Percentiles rank a stretch among this genome's conserved stretches.
Evolutionary conservation across 208 protist genomes (phyloP).

Genomic region (Angomonas deanei): DNA sequence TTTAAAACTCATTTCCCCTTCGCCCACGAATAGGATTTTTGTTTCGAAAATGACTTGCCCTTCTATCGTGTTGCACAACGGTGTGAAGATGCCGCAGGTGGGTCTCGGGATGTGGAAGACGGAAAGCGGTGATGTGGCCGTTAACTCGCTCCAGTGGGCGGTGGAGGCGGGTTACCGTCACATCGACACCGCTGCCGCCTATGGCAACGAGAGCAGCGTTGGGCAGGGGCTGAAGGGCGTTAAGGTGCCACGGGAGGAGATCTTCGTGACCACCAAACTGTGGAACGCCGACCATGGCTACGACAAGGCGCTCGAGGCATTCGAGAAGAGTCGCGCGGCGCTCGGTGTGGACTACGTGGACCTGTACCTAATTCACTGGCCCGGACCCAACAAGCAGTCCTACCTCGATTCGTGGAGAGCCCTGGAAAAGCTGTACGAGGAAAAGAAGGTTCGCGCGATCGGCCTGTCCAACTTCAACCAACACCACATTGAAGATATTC

Average conservation of each 20-base stretch:
- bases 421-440: conserved; percentile 65
- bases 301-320: conserved; percentile 42
- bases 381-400: conserved; percentile 34
- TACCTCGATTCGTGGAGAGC: conserved; percentile 62
- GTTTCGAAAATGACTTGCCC: neutral
- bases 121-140: conserved; percentile 22
- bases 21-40: neutral
- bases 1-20: neutral
- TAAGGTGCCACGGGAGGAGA: conserved; percentile 62
- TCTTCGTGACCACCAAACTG: conserved; percentile 87
- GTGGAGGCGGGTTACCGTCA: conserved; percentile 69
- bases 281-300: conserved; percentile 31
- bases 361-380: conserved; percentile 94
- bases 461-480: conserved; percentile 76
- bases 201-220: conserved; percentile 81
- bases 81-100: conserved; percentile 60
- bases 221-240: conserved; percentile 19
- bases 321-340: conserved; percentile 45
- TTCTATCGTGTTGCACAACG: conserved; percentile 21
- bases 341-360: conserved; percentile 88
- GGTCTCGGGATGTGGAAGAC: conserved; percentile 72
- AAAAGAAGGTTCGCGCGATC: conserved; percentile 63
- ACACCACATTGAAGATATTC: conserved; percentile 34
- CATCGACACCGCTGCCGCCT: conserved; percentile 72
- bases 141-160: conserved; percentile 34